These are phyloP conservation scores for Trichaptum fuscoviolaceum DNA, from an alignment of 768 basidiomycete genomes.

Conservation along the genomic window DNA sequence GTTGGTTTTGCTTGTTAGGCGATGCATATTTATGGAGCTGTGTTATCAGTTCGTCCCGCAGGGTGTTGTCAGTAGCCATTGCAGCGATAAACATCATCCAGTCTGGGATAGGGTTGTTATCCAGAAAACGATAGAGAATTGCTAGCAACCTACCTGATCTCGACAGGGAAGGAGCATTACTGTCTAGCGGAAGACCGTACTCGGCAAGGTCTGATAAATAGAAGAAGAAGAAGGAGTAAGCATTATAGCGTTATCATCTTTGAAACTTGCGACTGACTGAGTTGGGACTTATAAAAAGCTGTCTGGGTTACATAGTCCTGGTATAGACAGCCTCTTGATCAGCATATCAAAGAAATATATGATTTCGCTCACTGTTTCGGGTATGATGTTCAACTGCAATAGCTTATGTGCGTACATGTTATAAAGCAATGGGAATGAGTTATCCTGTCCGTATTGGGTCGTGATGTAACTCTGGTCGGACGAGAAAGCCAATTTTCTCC, in stretches of 20 bases:
- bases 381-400: not conserved
- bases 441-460: not conserved
- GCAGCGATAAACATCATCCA: slow-evolving; percentile 58
- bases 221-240: no score
- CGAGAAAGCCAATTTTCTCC: not conserved
- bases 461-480: not conserved
- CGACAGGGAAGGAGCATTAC: not conserved
- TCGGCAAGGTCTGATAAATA: no score
- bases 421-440: not conserved
- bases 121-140: no score
- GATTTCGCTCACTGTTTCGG: not conserved
- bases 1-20: not conserved
- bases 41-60: slow-evolving; percentile 29
- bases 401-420: slow-evolving; percentile 1
- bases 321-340: not conserved
- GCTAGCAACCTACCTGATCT: not conserved
- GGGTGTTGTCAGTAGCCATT: slow-evolving; percentile 39
- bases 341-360: not conserved
- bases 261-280: not conserved
- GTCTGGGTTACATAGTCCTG: slow-evolving; percentile 1
- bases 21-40: not conserved
- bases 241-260: not conserved
- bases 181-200: slow-evolving; percentile 4
- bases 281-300: not conserved
- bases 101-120: slow-evolving; percentile 31